Evolutionary conservation across 768 basidiomycete genomes (phyloP).

Genomic region (Gymnopilus junonius): DNA sequence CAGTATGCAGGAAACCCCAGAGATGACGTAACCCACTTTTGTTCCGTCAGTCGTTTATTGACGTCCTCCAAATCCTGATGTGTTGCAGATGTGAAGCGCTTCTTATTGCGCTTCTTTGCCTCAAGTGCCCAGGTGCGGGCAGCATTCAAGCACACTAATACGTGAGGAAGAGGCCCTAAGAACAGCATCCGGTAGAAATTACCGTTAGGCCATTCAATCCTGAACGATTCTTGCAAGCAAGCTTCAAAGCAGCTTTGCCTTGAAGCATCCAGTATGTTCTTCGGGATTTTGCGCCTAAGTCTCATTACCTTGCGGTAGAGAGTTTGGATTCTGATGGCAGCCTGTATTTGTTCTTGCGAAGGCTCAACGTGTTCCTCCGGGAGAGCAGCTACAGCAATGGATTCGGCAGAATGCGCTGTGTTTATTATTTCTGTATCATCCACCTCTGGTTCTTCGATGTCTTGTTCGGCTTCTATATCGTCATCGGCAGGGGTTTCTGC

Average conservation of each 20-base stretch:
- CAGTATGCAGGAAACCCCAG: not conserved
- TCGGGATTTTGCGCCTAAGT: conserved; percentile 7
- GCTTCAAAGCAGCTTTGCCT: conserved; percentile 16
- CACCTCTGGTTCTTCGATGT: conserved; percentile 25
- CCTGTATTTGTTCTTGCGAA: conserved; percentile 14
- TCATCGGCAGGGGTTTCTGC: not conserved
- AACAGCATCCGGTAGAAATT: conserved; percentile 24
- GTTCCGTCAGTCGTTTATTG: conserved; percentile 22
- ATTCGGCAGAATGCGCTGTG: conserved; percentile 14
- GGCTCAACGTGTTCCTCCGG: conserved; percentile 9
- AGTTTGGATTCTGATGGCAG: conserved; percentile 11
- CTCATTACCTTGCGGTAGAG: conserved; percentile 15
- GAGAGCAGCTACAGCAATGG: conserved; percentile 15
- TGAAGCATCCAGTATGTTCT: conserved; percentile 8
- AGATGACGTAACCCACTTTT: conserved; percentile 13
- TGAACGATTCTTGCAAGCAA: conserved; percentile 16
- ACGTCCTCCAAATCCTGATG: conserved; percentile 26
- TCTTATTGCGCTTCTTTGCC: conserved; percentile 21
- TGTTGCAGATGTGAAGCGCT: conserved; percentile 16
- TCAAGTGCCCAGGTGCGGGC: conserved; percentile 17
- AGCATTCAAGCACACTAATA: conserved; percentile 21
- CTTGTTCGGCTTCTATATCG: conserved; percentile 13
- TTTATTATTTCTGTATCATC: conserved; percentile 25
- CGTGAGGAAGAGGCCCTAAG: conserved; percentile 27
- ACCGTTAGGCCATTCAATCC: conserved; percentile 23